Evolutionary conservation across 345 rosid genomes (phyloP).

Genomic region (Barbarea vulgaris): DNA sequence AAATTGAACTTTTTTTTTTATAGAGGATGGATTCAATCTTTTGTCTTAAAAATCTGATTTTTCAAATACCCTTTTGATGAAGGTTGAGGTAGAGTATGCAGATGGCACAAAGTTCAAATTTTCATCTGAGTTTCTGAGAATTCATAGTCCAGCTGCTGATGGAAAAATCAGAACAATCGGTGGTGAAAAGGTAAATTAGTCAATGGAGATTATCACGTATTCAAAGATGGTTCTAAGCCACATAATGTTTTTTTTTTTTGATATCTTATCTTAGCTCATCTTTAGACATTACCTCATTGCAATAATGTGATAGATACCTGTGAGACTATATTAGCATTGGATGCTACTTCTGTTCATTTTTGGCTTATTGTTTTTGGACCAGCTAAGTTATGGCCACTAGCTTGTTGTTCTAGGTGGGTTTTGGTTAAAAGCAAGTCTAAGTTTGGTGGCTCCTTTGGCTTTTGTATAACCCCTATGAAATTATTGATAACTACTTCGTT

Average conservation of each 20-base stretch:
- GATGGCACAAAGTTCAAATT: constrained; percentile 64
- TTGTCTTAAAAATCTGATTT: constrained; percentile 18
- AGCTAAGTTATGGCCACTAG: constrained; percentile 21
- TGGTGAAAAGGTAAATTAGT: constrained; percentile 70
- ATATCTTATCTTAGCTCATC: constrained; percentile 8
- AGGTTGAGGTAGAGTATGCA: constrained; percentile 81
- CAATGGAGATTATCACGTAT: neutral
- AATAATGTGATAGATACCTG: constrained; percentile 24
- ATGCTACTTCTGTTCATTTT: constrained; percentile 13
- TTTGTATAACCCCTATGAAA: neutral
- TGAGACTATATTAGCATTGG: constrained; percentile 14
- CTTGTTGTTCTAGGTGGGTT: constrained; percentile 22
- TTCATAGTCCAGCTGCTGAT: constrained; percentile 87
- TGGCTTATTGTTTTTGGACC: constrained; percentile 29
- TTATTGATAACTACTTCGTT: neutral
- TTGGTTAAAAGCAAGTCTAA: neutral
- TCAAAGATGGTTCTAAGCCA: constrained; percentile 2
- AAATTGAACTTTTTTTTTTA: neutral
- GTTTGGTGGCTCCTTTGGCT: constrained; percentile 5
- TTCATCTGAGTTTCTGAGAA: constrained; percentile 76
- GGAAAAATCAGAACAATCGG: constrained; percentile 80
- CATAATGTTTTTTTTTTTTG: neutral
- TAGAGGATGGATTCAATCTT: neutral
- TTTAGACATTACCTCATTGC: neutral
- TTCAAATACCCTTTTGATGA: constrained; percentile 30